These are phyloP conservation scores for Petrea volubilis DNA, from an alignment of 257 asterid genomes.

Conservation along the genomic window DNA sequence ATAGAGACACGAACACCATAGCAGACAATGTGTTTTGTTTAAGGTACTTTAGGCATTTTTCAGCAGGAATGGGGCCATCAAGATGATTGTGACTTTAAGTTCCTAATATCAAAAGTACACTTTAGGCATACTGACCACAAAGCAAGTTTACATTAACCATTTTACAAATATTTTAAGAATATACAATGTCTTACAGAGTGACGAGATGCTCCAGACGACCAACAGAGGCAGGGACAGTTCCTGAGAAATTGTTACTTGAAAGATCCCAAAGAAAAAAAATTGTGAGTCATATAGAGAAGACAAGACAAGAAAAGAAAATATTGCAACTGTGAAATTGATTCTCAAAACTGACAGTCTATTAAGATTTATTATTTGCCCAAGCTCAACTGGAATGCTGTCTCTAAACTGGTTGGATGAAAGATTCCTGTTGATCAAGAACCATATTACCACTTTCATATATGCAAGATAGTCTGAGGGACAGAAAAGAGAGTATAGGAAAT, in stretches of 20 bases:
- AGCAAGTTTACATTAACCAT: not conserved
- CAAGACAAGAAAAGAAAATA: too few species aligned
- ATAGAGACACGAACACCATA: too few species aligned
- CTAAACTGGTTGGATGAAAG: slow-evolving; percentile 76
- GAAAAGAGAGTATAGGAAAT: not conserved
- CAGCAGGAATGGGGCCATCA: slow-evolving; percentile 69
- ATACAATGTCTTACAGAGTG: slow-evolving; percentile 55
- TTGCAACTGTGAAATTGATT: not conserved
- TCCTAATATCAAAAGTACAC: slow-evolving; percentile 43
- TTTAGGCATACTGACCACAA: not conserved
- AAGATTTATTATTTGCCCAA: slow-evolving; percentile 86
- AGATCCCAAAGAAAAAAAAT: slow-evolving; percentile 71
- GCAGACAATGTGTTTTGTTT: too few species aligned
- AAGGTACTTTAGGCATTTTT: too few species aligned
- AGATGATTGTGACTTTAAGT: slow-evolving; percentile 76
- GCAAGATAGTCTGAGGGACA: not conserved
- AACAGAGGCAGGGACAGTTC: slow-evolving; percentile 76
- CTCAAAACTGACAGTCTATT: slow-evolving; percentile 73
- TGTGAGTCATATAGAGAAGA: slow-evolving; percentile 31
- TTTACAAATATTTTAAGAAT: not conserved
- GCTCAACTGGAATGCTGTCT: slow-evolving; percentile 72
- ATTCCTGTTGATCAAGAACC: slow-evolving; percentile 53
- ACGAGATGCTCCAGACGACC: slow-evolving; percentile 98
- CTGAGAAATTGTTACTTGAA: slow-evolving; percentile 76
- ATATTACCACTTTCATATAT: not conserved